phyloP scores from a whole-genome alignment of 768 basidiomycete species.

The Suillus tomentosus region DNA sequence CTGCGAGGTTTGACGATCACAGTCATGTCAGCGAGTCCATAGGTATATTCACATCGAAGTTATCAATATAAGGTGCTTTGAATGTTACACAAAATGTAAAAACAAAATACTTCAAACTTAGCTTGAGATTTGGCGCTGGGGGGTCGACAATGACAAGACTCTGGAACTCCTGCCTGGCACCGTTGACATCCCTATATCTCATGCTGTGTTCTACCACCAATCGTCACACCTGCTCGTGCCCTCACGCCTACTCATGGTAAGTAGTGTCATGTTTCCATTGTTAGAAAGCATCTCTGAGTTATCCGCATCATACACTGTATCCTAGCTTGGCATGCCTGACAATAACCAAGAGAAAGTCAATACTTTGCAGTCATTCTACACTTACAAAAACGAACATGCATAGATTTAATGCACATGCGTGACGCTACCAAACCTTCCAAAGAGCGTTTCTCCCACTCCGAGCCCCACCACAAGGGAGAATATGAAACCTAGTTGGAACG shows the following conservation, averaged over 20 bases:
- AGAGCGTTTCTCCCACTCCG: conserved; percentile 66
- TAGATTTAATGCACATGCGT: conserved; percentile 16
- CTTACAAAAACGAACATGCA: not conserved
- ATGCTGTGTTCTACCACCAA: not conserved
- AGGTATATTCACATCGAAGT: not conserved
- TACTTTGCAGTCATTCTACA: not conserved
- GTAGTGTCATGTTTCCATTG: no score
- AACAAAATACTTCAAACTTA: no score
- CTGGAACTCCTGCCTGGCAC: not conserved
- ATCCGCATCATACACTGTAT: not conserved
- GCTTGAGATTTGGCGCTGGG: no score
- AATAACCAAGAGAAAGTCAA: not conserved
- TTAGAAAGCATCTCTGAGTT: not conserved
- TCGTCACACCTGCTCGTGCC: not conserved
- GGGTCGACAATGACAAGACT: not conserved
- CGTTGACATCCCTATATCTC: no score
- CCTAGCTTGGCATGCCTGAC: not conserved
- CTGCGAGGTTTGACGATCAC: not conserved
- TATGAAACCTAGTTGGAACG: conserved; percentile 63
- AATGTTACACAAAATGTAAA: no score
- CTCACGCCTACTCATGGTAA: not conserved
- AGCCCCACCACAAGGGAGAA: conserved; percentile 58
- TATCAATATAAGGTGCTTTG: no score
- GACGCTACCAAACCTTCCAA: conserved; percentile 47
- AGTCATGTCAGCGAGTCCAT: not conserved